A percentile compares a stretch with the other conserved stretches of the same genome.
Evolutionary conservation across 495 filamentous ascomycete species (phyloP).

Genomic region (Annulohypoxylon moriforme): DNA sequence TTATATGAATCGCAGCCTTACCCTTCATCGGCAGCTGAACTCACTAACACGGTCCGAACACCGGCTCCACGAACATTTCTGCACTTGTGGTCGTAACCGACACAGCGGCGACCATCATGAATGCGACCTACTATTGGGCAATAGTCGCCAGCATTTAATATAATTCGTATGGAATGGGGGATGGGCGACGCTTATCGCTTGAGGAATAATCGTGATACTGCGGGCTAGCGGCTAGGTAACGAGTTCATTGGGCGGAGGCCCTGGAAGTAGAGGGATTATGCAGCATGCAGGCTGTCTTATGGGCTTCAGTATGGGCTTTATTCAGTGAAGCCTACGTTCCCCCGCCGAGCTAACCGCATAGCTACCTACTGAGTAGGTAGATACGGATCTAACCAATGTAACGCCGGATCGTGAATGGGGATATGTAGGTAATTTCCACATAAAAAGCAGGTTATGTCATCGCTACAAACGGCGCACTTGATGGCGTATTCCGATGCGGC

Average conservation of each 20-base stretch:
- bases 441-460: constrained; percentile 9
- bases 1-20: constrained; percentile 23
- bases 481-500: constrained; percentile 14
- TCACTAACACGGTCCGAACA: neutral
- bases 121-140: neutral
- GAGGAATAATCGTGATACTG: neutral
- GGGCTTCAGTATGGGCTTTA: constrained; percentile 3
- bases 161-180: neutral
- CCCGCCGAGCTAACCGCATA: neutral
- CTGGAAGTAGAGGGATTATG: neutral
- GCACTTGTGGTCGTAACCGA: constrained; percentile 8
- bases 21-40: neutral
- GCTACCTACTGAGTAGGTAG: too few relatives aligned
- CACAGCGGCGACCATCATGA: neutral
- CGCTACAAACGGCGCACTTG: constrained; percentile 7
- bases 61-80: constrained; percentile 1
- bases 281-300: constrained; percentile 14
- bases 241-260: neutral
- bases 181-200: neutral
- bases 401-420: neutral
- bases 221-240: neutral
- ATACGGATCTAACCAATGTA: constrained; percentile 7
- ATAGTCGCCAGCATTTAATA: constrained; percentile 19
- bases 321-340: constrained; percentile 8
- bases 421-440: constrained; percentile 1